Evolutionary conservation across 2,329 filamentous ascomycete species (phyloP).

Genomic region (Keithomyces neogunnii): DNA sequence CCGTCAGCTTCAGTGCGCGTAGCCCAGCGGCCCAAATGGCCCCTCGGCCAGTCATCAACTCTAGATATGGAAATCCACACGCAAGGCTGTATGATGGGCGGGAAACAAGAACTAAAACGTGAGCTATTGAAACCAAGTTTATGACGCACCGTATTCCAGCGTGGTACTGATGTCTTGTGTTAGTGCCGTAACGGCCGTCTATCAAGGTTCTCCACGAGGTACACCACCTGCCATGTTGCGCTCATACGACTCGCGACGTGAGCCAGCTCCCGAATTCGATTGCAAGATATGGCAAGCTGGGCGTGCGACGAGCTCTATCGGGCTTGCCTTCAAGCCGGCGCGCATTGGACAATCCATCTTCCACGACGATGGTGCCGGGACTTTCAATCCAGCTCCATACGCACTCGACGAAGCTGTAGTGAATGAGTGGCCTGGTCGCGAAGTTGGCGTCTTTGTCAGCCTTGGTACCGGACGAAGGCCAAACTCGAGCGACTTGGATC

Average conservation of each 20-base stretch:
- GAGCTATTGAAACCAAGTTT: conserved; percentile 27
- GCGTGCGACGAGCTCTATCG: conserved; percentile 84
- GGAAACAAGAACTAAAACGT: conserved; percentile 86
- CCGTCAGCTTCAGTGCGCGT: conserved; percentile 69
- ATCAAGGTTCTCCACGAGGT: conserved; percentile 68
- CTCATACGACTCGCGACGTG: conserved; percentile 91
- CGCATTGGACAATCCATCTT: conserved; percentile 90
- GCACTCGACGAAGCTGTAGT: conserved; percentile 82
- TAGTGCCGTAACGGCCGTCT: conserved; percentile 84
- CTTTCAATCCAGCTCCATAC: conserved; percentile 82
- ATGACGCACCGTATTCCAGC: not conserved
- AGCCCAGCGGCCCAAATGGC: conserved; percentile 48
- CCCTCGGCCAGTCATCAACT: conserved; percentile 40
- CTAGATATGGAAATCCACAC: conserved; percentile 71
- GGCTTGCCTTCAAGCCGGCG: conserved; percentile 91
- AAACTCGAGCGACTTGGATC: conserved; percentile 55
- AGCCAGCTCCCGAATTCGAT: conserved; percentile 82
- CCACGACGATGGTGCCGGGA: conserved; percentile 84
- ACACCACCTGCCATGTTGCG: conserved; percentile 67
- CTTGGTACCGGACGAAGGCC: conserved; percentile 87
- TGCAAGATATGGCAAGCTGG: conserved; percentile 97
- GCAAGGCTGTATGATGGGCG: conserved; percentile 81
- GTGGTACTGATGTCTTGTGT: not conserved
- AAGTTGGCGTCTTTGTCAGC: conserved; percentile 86
- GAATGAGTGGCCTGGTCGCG: conserved; percentile 92